Base-by-base conservation (phyloP, 2,329 filamentous ascomycete species). In the Pochonia chlamydosporia region DNA sequence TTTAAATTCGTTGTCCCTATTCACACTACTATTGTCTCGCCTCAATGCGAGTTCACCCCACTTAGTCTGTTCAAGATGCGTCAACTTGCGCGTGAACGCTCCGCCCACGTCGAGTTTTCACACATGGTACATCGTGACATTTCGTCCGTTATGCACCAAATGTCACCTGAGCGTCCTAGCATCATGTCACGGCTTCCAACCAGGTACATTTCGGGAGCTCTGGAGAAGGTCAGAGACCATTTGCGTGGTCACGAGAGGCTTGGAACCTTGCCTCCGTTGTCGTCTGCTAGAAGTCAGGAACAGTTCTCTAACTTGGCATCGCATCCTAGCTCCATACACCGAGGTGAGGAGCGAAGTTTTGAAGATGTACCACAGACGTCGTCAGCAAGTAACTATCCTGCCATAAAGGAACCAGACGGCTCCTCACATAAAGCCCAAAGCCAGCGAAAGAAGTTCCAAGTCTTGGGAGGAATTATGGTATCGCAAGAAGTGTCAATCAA, bases 41-140 rank as follows among this genome's bases (percentile, higher is more conserved):
- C 74, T 2, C 72, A 73, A 24, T 76, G 79, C 56, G 71, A 75
- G 47, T 84, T 85, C 53, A 71, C 77, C 2, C 82, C 84, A 0
- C 66, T 87, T 24, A 75, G 67, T 39, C 80, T 87, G 53, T 87
- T 87, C 68, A 81, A 79, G 53, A 70, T 77, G 7, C 81, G 83
- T 48, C 85, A 88, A 61, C 75, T 84, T 51, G 73, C 79, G 0
- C 76, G 82, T 54, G 69, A 73, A 26, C 50, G 50, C n/a, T 55
- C 53, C 3, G 33, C 49, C 1, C 76, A 81, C 39, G 71, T 78
- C 4, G 74, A 73, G 3, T 87, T 88, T 55, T 73, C 76, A 1
- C 74, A 78, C 48, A 73, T 74, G 26, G 72, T 84, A 3, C 77
- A 82, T 55, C 74, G 78, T 50, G 83, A 87, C 74, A 71, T 18